A percentile compares a stretch with the other conserved stretches of the same genome.
These are phyloP conservation scores for Rhypophila decipiens DNA, from an alignment of 495 filamentous ascomycete species.

Conservation along the genomic window DNA sequence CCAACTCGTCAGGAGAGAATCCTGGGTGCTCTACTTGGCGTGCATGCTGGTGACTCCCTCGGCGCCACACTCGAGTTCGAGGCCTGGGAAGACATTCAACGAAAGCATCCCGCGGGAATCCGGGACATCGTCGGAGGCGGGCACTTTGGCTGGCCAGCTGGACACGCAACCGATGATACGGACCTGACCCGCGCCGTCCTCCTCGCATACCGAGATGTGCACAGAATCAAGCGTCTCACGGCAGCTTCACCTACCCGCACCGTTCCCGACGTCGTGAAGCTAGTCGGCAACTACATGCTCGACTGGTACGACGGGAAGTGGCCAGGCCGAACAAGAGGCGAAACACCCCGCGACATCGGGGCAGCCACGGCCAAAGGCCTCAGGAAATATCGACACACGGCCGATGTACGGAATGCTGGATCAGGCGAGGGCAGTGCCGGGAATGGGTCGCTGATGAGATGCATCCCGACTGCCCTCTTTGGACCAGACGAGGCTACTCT, in stretches of 20 bases:
- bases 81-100: slow-evolving; percentile 15
- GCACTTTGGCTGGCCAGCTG: slow-evolving; percentile 19
- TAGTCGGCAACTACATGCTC: slow-evolving; percentile 17
- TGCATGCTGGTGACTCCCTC: slow-evolving; percentile 29
- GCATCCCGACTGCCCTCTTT: slow-evolving; percentile 22
- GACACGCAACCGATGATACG: slow-evolving; percentile 16
- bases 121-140: slow-evolving; percentile 26
- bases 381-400: slow-evolving; percentile 4
- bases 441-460: slow-evolving; percentile 24
- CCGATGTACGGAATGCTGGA: slow-evolving; percentile 7
- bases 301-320: slow-evolving; percentile 22
- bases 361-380: slow-evolving; percentile 18
- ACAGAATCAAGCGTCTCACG: not conserved
- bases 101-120: slow-evolving; percentile 10
- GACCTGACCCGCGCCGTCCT: slow-evolving; percentile 12
- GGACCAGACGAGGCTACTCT: slow-evolving; percentile 1
- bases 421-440: slow-evolving; percentile 19
- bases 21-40: slow-evolving; percentile 25
- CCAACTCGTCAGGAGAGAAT: slow-evolving; percentile 11
- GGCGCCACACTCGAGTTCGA: slow-evolving; percentile 27
- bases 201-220: slow-evolving; percentile 15
- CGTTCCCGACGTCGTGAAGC: not conserved
- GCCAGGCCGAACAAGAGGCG: slow-evolving; percentile 14
- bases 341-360: slow-evolving; percentile 16
- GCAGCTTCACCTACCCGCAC: not conserved